Conservation (phyloP, 2,329 filamentous ascomycete species). For the Pseudocercospora eumusae region DNA sequence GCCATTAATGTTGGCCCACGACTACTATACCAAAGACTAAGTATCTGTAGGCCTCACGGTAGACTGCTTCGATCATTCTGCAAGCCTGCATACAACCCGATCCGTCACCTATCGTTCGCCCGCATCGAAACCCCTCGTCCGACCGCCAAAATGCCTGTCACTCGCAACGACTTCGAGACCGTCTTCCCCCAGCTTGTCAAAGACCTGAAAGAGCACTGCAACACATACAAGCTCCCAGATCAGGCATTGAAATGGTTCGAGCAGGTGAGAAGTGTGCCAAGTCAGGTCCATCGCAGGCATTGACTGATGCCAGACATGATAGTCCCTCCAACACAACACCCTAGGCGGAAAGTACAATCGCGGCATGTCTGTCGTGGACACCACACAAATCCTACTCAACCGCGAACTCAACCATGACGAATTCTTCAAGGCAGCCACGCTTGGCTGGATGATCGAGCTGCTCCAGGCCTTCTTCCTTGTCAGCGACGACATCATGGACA, state of each 20-base stretch:
- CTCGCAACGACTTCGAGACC: slow-evolving; percentile 82
- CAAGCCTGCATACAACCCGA: not conserved
- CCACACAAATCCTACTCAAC: slow-evolving; percentile 74
- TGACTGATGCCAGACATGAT: slow-evolving; percentile 28
- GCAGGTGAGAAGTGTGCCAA: slow-evolving; percentile 56
- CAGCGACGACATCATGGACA: slow-evolving; percentile 98
- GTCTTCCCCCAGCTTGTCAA: slow-evolving; percentile 85
- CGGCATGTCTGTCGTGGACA: slow-evolving; percentile 96
- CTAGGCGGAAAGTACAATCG: slow-evolving; percentile 97
- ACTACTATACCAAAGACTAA: slow-evolving; percentile 1
- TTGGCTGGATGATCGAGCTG: slow-evolving; percentile 97
- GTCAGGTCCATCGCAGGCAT: slow-evolving; percentile 10
- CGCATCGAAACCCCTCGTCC: slow-evolving; percentile 13
- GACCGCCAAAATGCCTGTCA: slow-evolving; percentile 62
- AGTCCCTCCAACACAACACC: slow-evolving; percentile 84
- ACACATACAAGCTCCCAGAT: slow-evolving; percentile 78
- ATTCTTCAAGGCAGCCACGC: slow-evolving; percentile 82
- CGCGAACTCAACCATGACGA: slow-evolving; percentile 73
- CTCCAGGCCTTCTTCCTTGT: slow-evolving; percentile 99
- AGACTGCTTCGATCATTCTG: not conserved
- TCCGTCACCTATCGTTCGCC: slow-evolving; percentile 1
- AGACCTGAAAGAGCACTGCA: slow-evolving; percentile 76
- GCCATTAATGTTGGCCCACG: slow-evolving; percentile 11
- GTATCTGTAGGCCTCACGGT: not conserved
- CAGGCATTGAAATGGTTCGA: slow-evolving; percentile 85